These are phyloP conservation scores for Trichoderma hamatum DNA, from an alignment of 2,329 filamentous ascomycete genomes.

Conservation along the genomic window DNA sequence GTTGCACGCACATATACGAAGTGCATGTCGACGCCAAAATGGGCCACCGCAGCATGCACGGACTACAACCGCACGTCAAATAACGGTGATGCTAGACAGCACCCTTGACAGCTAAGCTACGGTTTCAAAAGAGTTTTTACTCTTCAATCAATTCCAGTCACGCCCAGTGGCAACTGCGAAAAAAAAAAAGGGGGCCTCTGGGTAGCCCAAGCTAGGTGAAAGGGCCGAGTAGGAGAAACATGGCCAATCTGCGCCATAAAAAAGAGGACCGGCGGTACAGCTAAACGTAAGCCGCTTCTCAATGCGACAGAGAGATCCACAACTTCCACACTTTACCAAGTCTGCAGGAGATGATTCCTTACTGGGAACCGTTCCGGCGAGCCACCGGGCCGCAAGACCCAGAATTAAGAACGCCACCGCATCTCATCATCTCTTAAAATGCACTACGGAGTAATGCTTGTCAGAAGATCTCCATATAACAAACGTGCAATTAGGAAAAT, in stretches of 20 bases:
- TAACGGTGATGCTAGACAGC: neutral
- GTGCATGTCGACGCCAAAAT: neutral
- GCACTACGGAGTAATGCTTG: conserved; percentile 20
- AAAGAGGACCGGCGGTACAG: conserved; percentile 10
- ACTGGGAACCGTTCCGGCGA: conserved; percentile 27
- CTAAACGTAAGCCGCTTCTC: conserved; percentile 7
- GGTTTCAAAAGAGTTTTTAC: neutral
- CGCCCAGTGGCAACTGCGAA: conserved; percentile 12
- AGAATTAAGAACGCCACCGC: conserved; percentile 20
- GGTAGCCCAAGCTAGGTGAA: conserved; percentile 18
- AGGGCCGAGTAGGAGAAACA: conserved; percentile 27
- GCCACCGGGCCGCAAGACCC: conserved; percentile 24
- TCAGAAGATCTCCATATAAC: conserved; percentile 18
- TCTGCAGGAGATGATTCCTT: conserved; percentile 26
- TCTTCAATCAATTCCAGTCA: conserved; percentile 1
- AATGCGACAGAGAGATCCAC: conserved; percentile 20
- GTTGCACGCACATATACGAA: neutral
- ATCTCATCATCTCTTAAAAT: conserved; percentile 24
- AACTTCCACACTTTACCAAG: conserved; percentile 12
- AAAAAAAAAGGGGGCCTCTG: conserved; percentile 14
- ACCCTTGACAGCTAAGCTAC: neutral
- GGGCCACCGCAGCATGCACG: neutral
- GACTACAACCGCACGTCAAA: neutral
- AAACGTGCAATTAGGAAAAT: neutral
- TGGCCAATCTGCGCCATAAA: conserved; percentile 16